Percentiles rank a stretch among this genome's conserved stretches.
phyloP scores from a whole-genome alignment of 257 asterid genomes.

The Capsicum rhomboideum region DNA sequence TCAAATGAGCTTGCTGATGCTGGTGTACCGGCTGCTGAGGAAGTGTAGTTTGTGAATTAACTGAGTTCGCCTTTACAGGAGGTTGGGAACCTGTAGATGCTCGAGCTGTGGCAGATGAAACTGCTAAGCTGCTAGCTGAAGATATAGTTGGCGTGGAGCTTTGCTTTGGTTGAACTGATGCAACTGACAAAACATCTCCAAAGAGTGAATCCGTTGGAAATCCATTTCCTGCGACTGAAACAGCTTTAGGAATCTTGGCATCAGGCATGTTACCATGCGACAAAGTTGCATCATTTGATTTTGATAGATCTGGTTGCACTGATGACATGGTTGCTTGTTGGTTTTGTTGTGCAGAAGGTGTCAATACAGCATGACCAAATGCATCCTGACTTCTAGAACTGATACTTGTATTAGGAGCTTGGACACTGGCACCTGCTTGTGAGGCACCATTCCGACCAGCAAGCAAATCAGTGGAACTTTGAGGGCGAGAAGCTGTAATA shows the following conservation, averaged over 20 bases:
- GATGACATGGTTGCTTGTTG: constrained; percentile 27
- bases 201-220: constrained; percentile 39
- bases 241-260: constrained; percentile 33
- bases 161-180: constrained; percentile 38
- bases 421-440: constrained; percentile 42
- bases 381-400: constrained; percentile 39
- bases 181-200: constrained; percentile 58
- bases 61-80: constrained; percentile 23
- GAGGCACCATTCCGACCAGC: constrained; percentile 36
- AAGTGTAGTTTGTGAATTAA: background rate
- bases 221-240: constrained; percentile 54
- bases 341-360: constrained; percentile 40
- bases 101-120: constrained; percentile 32
- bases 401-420: constrained; percentile 33
- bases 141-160: constrained; percentile 21
- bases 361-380: constrained; percentile 15
- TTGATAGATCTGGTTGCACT: constrained; percentile 43
- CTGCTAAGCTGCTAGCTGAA: constrained; percentile 32
- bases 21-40: constrained; percentile 33
- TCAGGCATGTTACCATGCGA: constrained; percentile 30
- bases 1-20: constrained; percentile 32
- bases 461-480: constrained; percentile 30
- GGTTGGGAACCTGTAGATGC: constrained; percentile 38
- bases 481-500: constrained; percentile 27
- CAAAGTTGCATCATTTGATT: constrained; percentile 24